phyloP scores from a whole-genome alignment of 768 basidiomycete species.

The Ramaria sp. region DNA sequence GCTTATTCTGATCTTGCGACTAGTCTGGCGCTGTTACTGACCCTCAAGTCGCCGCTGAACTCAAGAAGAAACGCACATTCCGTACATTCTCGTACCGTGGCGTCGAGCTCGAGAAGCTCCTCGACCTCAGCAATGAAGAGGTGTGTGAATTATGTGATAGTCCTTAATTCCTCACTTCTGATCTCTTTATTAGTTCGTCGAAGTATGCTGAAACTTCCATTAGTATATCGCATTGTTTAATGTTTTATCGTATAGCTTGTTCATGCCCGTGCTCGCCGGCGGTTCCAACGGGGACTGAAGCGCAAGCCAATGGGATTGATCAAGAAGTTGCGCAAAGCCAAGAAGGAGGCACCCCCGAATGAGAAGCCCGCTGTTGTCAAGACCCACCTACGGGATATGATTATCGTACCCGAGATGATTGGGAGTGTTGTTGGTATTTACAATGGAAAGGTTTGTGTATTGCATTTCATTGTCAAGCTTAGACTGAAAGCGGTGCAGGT shows the following conservation, averaged over 20 bases:
- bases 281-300: constrained; percentile 98
- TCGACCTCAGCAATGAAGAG: constrained; percentile 93
- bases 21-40: constrained; percentile 85
- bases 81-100: constrained; percentile 98
- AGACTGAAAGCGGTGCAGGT: constrained; percentile 32
- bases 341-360: constrained; percentile 98
- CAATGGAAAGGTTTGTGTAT: constrained; percentile 74
- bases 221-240: constrained; percentile 2
- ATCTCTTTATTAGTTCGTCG: constrained; percentile 47
- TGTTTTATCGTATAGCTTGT: constrained; percentile 55
- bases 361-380: constrained; percentile 99
- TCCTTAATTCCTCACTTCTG: background rate
- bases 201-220: constrained; percentile 37
- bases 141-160: constrained; percentile 36
- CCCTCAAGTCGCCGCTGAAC: constrained; percentile 86
- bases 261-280: constrained; percentile 95
- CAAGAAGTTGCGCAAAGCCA: constrained; percentile 98
- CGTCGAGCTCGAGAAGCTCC: constrained; percentile 94
- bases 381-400: constrained; percentile 99
- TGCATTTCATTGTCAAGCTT: background rate
- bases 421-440: constrained; percentile 97
- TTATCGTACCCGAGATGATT: constrained; percentile 99
- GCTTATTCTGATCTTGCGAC: background rate
- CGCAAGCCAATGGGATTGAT: constrained; percentile 97
- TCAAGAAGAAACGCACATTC: constrained; percentile 99